Evolutionary conservation across 208 protist species (phyloP), one percentile per base, ranked within the genome.

Genomic region (Crithidia fasciculata): DNA sequence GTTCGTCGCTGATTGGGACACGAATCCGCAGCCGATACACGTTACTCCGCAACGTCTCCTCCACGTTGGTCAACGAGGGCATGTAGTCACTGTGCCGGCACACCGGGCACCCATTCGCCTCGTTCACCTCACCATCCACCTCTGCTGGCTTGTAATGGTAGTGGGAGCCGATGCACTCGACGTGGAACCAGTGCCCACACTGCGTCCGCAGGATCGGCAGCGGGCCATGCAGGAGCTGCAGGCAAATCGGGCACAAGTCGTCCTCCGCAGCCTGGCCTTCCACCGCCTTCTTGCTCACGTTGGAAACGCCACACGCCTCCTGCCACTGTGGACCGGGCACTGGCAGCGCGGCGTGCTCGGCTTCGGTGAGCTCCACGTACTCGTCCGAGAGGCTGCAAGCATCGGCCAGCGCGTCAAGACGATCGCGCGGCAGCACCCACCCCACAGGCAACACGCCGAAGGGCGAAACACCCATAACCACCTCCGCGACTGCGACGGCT

Each of bases 131-230:
- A 4, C 67, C 77, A 44, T 74, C 59, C 57, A 70, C 69, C 16
- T 61, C 53, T 40, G 63, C 45, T 2, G 71, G 57, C n/a, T 85
- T 77, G 60, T 69, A 64, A 49, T 74, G 49, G 41, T 68, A 70
- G 16, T 82, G 50, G 18, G 72, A 82, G 45, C 72, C 72, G 53
- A 86, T 78, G 72, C 86, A 91, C 15, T 78, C 65, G 6, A 84
- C 80, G 63, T 91, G 86, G n/a, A 88, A 88, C 40, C 80, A 82
- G 67, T 88, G 86, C 4, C 68, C 70, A 37, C 86, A 91, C 15
- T 15, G 50, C 4, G 83, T 86, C 28, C 77, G 63, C 55, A 86
- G 49, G 13, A 85, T 64, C 5, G 80, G 73, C 56, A 61, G 49
- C 5, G 59, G 60, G 61, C 80, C 72, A 19, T 36, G 40, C 50